Evolutionary conservation across 495 filamentous ascomycete species (phyloP).

Genomic region (Podospora didyma): DNA sequence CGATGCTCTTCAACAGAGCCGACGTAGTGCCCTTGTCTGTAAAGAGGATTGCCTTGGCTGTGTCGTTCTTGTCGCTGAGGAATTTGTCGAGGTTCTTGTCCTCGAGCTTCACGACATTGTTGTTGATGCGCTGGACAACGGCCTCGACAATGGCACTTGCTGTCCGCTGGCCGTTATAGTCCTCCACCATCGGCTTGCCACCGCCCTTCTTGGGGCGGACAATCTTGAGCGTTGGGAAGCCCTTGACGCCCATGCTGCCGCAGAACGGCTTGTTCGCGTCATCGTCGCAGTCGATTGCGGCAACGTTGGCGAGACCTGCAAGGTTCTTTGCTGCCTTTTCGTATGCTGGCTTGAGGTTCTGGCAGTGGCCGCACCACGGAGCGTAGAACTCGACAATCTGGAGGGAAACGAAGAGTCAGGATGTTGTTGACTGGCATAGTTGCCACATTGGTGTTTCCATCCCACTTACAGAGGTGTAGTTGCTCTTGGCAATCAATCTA

Average conservation of each 20-base stretch:
- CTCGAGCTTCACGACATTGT: conserved; percentile 83
- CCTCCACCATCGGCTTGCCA: conserved; percentile 81
- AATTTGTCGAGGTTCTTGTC: conserved; percentile 78
- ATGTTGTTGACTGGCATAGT: no score
- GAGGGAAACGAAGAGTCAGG: background rate
- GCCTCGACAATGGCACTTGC: conserved; percentile 86
- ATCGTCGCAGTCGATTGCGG: conserved; percentile 92
- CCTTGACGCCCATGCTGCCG: conserved; percentile 82
- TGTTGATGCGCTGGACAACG: conserved; percentile 82
- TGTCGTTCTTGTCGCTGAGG: conserved; percentile 66
- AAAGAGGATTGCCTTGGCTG: conserved; percentile 86
- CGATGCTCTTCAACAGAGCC: conserved; percentile 74
- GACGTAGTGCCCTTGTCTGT: conserved; percentile 89
- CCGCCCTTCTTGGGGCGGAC: conserved; percentile 71
- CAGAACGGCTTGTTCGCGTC: conserved; percentile 91
- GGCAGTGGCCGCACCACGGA: conserved; percentile 94
- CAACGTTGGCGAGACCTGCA: conserved; percentile 86
- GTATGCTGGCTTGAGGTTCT: conserved; percentile 92
- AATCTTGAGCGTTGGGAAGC: conserved; percentile 96
- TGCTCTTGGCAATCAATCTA: conserved; percentile 79
- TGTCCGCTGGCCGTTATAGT: conserved; percentile 80
- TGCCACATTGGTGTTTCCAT: background rate
- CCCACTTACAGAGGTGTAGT: conserved; percentile 78
- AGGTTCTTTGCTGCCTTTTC: conserved; percentile 90
- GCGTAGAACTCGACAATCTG: conserved; percentile 80